Evolutionary conservation across 1,139 yeast genomes (phyloP).

Genomic region (Scheffersomyces parashehatae): DNA sequence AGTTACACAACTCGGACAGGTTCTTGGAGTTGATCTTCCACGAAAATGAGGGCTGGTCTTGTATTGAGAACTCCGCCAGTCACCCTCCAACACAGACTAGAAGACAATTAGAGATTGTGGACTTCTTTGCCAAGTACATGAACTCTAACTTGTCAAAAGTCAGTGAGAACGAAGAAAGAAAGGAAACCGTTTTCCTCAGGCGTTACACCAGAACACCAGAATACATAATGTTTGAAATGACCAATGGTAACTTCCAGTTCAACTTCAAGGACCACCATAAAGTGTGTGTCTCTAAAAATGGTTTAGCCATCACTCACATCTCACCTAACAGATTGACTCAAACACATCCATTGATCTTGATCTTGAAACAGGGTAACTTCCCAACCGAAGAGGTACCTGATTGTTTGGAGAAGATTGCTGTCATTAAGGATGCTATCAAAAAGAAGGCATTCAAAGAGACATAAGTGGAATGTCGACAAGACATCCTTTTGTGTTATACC

Average conservation of each 20-base stretch:
- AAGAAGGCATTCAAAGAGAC: constrained; percentile 40
- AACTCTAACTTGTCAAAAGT: constrained; percentile 77
- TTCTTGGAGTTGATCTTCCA: constrained; percentile 65
- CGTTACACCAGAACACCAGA: constrained; percentile 77
- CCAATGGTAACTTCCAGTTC: constrained; percentile 90
- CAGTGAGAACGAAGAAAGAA: constrained; percentile 57
- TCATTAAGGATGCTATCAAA: constrained; percentile 43
- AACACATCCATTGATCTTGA: constrained; percentile 64
- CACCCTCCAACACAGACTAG: constrained; percentile 62
- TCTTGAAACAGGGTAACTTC: constrained; percentile 63
- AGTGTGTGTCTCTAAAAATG: constrained; percentile 74
- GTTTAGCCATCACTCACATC: constrained; percentile 76
- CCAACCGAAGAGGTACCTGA: constrained; percentile 55
- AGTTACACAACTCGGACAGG: constrained; percentile 61
- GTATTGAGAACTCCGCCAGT: constrained; percentile 57
- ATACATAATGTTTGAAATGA: constrained; percentile 88
- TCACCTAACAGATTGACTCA: constrained; percentile 75
- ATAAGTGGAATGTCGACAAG: neutral
- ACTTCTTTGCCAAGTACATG: constrained; percentile 83
- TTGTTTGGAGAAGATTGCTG: constrained; percentile 43
- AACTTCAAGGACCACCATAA: constrained; percentile 95
- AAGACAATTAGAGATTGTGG: constrained; percentile 78
- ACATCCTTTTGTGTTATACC: no score
- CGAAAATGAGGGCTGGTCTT: constrained; percentile 70
- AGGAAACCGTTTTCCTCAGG: constrained; percentile 73